Evolutionary conservation across 345 rosid genomes (phyloP), one percentile per base, ranked within the genome.

Genomic region (Brassica rapa): DNA sequence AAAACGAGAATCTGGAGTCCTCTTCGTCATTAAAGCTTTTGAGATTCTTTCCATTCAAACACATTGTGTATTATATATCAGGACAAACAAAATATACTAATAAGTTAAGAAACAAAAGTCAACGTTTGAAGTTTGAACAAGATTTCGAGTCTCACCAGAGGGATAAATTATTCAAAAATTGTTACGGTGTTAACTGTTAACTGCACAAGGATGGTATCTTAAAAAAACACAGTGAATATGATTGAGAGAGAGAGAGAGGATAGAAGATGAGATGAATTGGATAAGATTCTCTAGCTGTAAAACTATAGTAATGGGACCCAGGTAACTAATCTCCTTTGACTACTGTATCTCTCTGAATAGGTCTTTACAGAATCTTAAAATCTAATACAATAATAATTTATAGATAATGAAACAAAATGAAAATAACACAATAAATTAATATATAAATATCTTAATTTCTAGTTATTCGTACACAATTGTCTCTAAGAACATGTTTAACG

Each of bases 281-380:
- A 78, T 72, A 78, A 72, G 77, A 78, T 56, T 65, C 53, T 71
- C 5, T 39, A 55, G 30, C 24, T 21, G 21, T 1, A 70, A 25
- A 3, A 51, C 29, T 15, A 12, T 12, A 2, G n/a, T 1, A 7
- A 27, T 66, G 62, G 76, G 73, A 72, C 82, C 77, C 14, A 29
- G 5, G 9, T n/a, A 14, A 8, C 62, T 78, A 66, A 66, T 72
- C 77, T 3, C 4, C 1, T 71, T 72, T 57, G 68, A 77, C 76
- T 15, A 9, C 8, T 5, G 14, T 2, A 16, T 66, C 56, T 66
- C 56, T 23, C 27, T 25, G 27, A 53, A 53, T n/a, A n/a, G 8
- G 8, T 62, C 10, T 41, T 41, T 41, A 41, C 14, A 41, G 3
- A 41, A 41, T n/a, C 21, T 46, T 14, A 46, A 46, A 46, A 46